Conservation (phyloP, 208 protist species). For the Leishmania mexicana region DNA sequence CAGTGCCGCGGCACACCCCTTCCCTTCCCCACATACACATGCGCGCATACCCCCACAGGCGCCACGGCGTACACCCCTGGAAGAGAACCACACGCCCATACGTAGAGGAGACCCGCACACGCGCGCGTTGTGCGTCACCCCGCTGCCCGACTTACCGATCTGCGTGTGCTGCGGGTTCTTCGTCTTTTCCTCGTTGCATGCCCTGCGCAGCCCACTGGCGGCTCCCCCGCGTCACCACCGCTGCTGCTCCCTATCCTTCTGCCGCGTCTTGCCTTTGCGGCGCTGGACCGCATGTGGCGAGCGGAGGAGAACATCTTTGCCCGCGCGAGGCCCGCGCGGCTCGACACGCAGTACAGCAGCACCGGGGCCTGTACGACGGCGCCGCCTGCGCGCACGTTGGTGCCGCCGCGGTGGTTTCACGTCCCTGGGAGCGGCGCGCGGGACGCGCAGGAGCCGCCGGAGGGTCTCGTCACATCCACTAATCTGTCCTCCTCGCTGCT, state of each 20-base stretch:
- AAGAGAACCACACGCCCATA: not conserved
- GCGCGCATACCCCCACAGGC: not conserved
- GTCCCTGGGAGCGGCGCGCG: constrained; percentile 14
- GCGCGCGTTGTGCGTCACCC: not conserved
- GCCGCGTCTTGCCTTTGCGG: not conserved
- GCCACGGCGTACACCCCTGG: not conserved
- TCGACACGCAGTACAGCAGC: constrained; percentile 25
- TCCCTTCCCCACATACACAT: not conserved
- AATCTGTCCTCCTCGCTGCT: not conserved
- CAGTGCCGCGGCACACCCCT: not conserved
- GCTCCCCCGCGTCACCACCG: not conserved
- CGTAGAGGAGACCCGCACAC: not conserved
- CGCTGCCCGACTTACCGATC: not conserved
- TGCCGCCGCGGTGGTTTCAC: constrained; percentile 23
- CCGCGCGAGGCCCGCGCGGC: constrained; percentile 14
- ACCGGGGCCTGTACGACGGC: not conserved
- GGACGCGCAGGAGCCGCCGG: not conserved
- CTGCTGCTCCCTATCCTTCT: not conserved
- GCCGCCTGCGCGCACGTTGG: not conserved
- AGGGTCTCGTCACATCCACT: constrained; percentile 10
- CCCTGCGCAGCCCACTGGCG: not conserved
- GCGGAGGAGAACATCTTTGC: constrained; percentile 25
- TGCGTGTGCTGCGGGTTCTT: not conserved
- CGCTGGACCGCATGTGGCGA: constrained; percentile 16
- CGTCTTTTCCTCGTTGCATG: not conserved